phyloP scores from a whole-genome alignment of 495 filamentous ascomycete genomes.

The Podospora sp. region DNA sequence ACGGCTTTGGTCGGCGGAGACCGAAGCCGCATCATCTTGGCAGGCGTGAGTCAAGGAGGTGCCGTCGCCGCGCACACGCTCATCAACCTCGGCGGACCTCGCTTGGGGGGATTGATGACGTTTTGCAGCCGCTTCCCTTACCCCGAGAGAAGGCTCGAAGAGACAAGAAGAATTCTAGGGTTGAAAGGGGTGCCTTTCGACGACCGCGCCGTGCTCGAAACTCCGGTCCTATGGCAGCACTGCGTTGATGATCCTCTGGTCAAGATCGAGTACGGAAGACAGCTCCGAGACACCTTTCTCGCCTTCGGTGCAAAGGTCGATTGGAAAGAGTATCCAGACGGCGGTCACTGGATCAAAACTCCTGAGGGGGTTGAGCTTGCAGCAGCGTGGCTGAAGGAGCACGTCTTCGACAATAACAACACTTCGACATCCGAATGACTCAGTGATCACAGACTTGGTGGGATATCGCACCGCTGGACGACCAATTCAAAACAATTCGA shows the following conservation, averaged over 20 bases:
- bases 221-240: conserved; percentile 56
- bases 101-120: conserved; percentile 50
- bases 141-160: conserved; percentile 26
- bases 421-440: neutral
- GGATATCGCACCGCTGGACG: too few relatives aligned
- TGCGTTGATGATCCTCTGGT: conserved; percentile 54
- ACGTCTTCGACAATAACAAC: conserved; percentile 18
- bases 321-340: conserved; percentile 52
- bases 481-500: too few relatives aligned
- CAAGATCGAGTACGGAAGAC: conserved; percentile 43
- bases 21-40: conserved; percentile 37
- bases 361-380: conserved; percentile 54
- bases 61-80: conserved; percentile 49
- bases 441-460: too few relatives aligned
- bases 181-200: conserved; percentile 24
- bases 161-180: conserved; percentile 27
- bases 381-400: conserved; percentile 38
- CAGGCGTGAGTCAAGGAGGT: conserved; percentile 39
- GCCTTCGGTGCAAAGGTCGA: conserved; percentile 45
- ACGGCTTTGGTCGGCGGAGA: conserved; percentile 26
- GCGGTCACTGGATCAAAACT: conserved; percentile 60
- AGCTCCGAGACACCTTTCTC: conserved; percentile 42
- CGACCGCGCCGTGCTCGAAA: conserved; percentile 26
- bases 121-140: conserved; percentile 61
- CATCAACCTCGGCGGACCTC: conserved; percentile 31